A percentile compares a stretch with the other conserved stretches of the same genome.
phyloP scores from a whole-genome alignment of 2,329 filamentous ascomycete genomes.

The Pyrenophora teres region DNA sequence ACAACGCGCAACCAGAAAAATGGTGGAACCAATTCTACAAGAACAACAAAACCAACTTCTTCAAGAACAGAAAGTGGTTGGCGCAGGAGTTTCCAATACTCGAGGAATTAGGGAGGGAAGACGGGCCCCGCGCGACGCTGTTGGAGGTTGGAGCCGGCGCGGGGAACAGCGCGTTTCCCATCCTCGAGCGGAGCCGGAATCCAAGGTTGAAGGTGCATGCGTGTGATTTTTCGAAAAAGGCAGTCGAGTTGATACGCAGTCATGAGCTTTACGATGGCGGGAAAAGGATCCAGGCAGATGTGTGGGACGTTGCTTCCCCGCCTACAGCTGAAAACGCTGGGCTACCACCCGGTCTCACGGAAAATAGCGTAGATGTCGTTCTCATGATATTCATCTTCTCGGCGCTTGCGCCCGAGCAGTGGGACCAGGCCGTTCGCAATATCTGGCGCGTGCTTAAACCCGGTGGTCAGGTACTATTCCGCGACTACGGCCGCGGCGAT shows the following conservation, averaged over 20 bases:
- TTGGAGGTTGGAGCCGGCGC: conserved; percentile 94
- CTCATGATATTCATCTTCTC: conserved; percentile 98
- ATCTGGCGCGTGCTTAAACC: conserved; percentile 83
- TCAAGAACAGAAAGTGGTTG: conserved; percentile 98
- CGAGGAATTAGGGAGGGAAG: conserved; percentile 71
- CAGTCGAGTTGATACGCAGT: conserved; percentile 86
- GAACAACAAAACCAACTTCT: conserved; percentile 96
- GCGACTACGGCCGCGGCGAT: conserved; percentile 95
- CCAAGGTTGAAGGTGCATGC: conserved; percentile 81
- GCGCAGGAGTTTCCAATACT: conserved; percentile 93
- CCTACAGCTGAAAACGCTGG: conserved; percentile 54
- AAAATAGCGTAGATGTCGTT: conserved; percentile 86
- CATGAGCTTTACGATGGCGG: conserved; percentile 76
- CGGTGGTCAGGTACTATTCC: conserved; percentile 90
- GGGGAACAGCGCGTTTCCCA: conserved; percentile 94
- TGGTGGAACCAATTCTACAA: conserved; percentile 99
- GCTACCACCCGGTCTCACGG: conserved; percentile 75
- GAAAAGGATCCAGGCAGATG: conserved; percentile 78
- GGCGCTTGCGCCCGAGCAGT: conserved; percentile 82
- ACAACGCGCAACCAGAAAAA: conserved; percentile 87
- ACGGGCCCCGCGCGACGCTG: conserved; percentile 71
- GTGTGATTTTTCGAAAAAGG: conserved; percentile 94
- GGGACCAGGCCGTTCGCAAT: conserved; percentile 80
- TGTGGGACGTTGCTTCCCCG: conserved; percentile 79
- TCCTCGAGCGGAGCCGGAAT: conserved; percentile 84